A percentile compares a stretch with the other conserved stretches of the same genome.
Conservation (phyloP, 768 basidiomycete genomes). For the Hortiboletus campestris region DNA sequence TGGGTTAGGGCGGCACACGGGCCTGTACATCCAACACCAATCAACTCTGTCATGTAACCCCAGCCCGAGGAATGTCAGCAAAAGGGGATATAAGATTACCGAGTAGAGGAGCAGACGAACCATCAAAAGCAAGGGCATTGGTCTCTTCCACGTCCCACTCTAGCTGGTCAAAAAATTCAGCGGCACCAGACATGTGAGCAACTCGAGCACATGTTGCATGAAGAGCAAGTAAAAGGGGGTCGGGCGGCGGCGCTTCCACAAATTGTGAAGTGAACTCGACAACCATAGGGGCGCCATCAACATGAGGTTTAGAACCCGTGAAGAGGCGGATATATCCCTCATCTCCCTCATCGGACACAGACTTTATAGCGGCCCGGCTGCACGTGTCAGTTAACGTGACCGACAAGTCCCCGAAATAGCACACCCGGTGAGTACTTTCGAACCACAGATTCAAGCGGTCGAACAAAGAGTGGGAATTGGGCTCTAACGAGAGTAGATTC, state of each 20-base stretch:
- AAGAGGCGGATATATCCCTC: no score
- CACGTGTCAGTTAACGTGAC: neutral
- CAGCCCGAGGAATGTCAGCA: neutral
- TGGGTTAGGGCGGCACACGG: no score
- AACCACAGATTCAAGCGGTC: neutral
- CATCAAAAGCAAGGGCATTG: neutral
- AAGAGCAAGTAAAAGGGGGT: neutral
- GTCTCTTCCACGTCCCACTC: neutral
- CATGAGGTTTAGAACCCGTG: no score
- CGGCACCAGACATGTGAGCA: slow-evolving; percentile 3
- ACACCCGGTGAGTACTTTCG: neutral
- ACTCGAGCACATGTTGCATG: neutral
- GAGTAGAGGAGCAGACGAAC: slow-evolving; percentile 1
- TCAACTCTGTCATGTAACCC: neutral
- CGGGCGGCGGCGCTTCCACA: neutral
- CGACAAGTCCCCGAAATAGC: neutral
- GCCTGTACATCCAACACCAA: no score
- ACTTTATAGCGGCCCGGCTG: no score
- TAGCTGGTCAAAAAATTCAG: slow-evolving; percentile 1
- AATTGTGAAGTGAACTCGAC: no score
- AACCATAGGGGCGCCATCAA: no score
- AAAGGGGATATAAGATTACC: neutral
- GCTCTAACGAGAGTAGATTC: neutral
- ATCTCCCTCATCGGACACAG: no score
- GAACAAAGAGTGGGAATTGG: accelerated